These are phyloP conservation scores for Fragilariopsis cylindrus DNA, from an alignment of 108 stramenopile species.

Conservation along the genomic window DNA sequence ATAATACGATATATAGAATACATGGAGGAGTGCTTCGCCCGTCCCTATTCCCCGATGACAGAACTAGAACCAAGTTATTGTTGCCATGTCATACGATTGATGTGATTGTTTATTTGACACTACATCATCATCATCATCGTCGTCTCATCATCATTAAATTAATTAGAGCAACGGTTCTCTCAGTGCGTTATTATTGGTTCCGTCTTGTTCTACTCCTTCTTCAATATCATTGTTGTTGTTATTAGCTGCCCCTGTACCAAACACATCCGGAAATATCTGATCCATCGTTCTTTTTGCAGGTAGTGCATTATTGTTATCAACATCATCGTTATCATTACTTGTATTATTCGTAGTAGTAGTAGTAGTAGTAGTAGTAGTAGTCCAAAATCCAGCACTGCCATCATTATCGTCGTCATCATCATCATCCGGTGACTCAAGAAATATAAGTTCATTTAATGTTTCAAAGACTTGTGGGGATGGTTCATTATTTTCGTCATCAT, in stretches of 20 bases:
- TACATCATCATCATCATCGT: too few relatives aligned
- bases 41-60: too few relatives aligned
- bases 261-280: slow-evolving; percentile 37
- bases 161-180: slow-evolving; percentile 13
- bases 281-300: slow-evolving; percentile 5
- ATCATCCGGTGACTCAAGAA: slow-evolving; percentile 13
- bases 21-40: too few relatives aligned
- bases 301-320: neutral
- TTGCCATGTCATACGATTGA: too few relatives aligned
- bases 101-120: too few relatives aligned
- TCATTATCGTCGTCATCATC: slow-evolving; percentile 6
- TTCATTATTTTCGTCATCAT: neutral
- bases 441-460: slow-evolving; percentile 34
- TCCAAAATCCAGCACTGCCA: neutral
- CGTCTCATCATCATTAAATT: too few relatives aligned
- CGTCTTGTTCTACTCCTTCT: neutral
- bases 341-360: neutral
- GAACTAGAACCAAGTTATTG: too few relatives aligned
- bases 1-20: too few relatives aligned
- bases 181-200: neutral
- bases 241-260: neutral
- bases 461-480: slow-evolving; percentile 19
- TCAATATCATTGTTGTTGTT: neutral
- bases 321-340: slow-evolving; percentile 1
- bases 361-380: too few relatives aligned